Evolutionary conservation across 139 green algal species (phyloP).

Genomic region (Tetratostichococcus sp.): DNA sequence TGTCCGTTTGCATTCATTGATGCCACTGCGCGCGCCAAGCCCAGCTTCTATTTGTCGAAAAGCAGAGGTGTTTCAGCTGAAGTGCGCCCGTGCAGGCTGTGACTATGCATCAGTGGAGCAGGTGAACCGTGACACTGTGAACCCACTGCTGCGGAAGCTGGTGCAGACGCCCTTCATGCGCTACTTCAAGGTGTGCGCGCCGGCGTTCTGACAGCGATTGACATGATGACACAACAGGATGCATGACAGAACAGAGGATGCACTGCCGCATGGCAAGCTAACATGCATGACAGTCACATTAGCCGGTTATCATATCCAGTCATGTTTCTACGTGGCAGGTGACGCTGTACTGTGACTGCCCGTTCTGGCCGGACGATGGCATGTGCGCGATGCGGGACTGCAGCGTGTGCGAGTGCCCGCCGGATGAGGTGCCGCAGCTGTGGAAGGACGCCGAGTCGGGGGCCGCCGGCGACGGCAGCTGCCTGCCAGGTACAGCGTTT

Average conservation of each 20-base stretch:
- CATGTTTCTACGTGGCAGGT: too few species aligned
- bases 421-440: constrained; percentile 68
- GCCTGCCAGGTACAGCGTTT: constrained; percentile 5
- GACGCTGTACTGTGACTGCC: constrained; percentile 90
- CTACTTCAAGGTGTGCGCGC: constrained; percentile 78
- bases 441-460: constrained; percentile 62
- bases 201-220: too few species aligned
- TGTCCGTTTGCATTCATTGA: too few species aligned
- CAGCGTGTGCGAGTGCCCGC: constrained; percentile 81
- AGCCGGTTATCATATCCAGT: too few species aligned
- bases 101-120: constrained; percentile 70
- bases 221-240: too few species aligned
- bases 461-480: background rate
- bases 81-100: constrained; percentile 64
- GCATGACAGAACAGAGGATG: too few species aligned
- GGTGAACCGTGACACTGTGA: constrained; percentile 54
- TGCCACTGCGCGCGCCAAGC: too few species aligned
- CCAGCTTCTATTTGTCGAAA: too few species aligned
- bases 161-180: constrained; percentile 81
- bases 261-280: too few species aligned
- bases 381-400: constrained; percentile 85
- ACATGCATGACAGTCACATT: too few species aligned
- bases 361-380: constrained; percentile 91
- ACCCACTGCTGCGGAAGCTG: constrained; percentile 58
- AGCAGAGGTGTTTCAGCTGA: too few species aligned